These are phyloP conservation scores for Leucosporidium scottii DNA, from an alignment of 768 basidiomycete genomes.

Conservation along the genomic window DNA sequence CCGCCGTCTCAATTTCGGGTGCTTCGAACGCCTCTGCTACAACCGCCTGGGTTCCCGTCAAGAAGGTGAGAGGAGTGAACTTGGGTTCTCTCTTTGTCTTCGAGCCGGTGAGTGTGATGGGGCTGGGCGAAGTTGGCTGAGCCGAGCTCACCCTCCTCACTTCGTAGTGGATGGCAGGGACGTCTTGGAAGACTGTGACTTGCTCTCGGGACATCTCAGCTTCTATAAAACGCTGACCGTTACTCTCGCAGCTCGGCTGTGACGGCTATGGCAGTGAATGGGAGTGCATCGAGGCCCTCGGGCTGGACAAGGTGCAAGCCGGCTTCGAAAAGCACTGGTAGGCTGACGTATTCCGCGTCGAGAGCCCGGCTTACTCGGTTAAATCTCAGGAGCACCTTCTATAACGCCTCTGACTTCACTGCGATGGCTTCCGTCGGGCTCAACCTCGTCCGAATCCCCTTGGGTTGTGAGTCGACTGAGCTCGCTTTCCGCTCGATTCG, in stretches of 20 bases:
- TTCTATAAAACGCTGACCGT: too few species aligned
- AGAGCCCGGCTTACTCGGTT: neutral
- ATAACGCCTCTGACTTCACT: neutral
- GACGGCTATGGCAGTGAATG: slow-evolving; percentile 6
- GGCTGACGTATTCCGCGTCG: neutral
- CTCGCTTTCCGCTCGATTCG: too few species aligned
- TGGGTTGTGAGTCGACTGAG: slow-evolving; percentile 7
- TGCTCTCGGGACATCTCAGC: neutral
- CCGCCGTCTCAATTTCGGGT: too few species aligned
- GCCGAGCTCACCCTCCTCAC: neutral
- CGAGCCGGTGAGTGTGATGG: slow-evolving; percentile 1
- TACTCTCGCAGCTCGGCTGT: neutral
- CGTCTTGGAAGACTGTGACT: slow-evolving; percentile 6
- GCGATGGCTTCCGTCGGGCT: slow-evolving; percentile 14
- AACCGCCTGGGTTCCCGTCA: slow-evolving; percentile 16
- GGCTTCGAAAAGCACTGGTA: slow-evolving; percentile 18
- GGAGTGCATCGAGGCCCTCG: slow-evolving; percentile 13
- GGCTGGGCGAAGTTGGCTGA: too few species aligned
- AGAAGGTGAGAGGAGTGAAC: slow-evolving; percentile 17
- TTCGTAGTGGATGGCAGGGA: slow-evolving; percentile 12
- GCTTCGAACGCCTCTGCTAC: too few species aligned
- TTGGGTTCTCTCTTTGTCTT: slow-evolving; percentile 12
- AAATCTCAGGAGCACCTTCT: slow-evolving; percentile 7
- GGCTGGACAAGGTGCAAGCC: slow-evolving; percentile 1
- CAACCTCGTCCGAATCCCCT: slow-evolving; percentile 10